These are phyloP conservation scores for Neonectria coccinea DNA, from an alignment of 2,329 filamentous ascomycete species.

Conservation along the genomic window DNA sequence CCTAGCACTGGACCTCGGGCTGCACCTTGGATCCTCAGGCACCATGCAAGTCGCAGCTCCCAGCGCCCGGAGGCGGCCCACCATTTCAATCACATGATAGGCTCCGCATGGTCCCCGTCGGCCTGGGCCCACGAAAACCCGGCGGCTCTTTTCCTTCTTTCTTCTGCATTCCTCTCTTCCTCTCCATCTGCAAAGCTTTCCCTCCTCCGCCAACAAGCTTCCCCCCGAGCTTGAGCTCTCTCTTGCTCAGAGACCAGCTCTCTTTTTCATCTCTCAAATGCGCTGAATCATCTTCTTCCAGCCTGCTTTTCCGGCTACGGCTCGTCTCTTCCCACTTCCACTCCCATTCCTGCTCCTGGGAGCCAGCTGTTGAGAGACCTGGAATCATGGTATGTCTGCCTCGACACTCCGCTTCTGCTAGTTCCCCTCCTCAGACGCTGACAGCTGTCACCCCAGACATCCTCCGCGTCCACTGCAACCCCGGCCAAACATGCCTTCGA, in stretches of 20 bases:
- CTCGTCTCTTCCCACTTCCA: conserved; percentile 11
- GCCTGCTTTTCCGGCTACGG: conserved; percentile 39
- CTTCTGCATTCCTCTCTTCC: conserved; percentile 36
- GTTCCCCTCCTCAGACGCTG: conserved; percentile 28
- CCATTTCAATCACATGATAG: conserved; percentile 36
- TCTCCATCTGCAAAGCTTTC: conserved; percentile 32
- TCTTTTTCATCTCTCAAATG: conserved; percentile 38
- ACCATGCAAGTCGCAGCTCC: conserved; percentile 22
- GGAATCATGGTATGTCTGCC: conserved; percentile 42
- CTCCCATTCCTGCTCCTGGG: not conserved
- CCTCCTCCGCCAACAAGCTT: conserved; percentile 22
- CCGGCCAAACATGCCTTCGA: conserved; percentile 81
- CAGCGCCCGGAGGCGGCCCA: not conserved
- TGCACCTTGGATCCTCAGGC: conserved; percentile 20
- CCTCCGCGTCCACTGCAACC: conserved; percentile 78
- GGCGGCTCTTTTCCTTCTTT: conserved; percentile 41
- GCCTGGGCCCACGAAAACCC: conserved; percentile 39
- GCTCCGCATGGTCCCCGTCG: conserved; percentile 23
- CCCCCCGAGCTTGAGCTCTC: conserved; percentile 9
- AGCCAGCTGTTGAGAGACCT: conserved; percentile 1
- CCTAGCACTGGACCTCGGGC: not conserved
- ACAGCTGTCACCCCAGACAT: conserved; percentile 62
- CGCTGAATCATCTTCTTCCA: conserved; percentile 34
- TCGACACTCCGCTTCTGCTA: conserved; percentile 23
- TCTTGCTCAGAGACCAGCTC: conserved; percentile 40